Evolutionary conservation across 2,329 filamentous ascomycete species (phyloP), one percentile per base, ranked within the genome.

Genomic region (Plectosphaerella plurivora): DNA sequence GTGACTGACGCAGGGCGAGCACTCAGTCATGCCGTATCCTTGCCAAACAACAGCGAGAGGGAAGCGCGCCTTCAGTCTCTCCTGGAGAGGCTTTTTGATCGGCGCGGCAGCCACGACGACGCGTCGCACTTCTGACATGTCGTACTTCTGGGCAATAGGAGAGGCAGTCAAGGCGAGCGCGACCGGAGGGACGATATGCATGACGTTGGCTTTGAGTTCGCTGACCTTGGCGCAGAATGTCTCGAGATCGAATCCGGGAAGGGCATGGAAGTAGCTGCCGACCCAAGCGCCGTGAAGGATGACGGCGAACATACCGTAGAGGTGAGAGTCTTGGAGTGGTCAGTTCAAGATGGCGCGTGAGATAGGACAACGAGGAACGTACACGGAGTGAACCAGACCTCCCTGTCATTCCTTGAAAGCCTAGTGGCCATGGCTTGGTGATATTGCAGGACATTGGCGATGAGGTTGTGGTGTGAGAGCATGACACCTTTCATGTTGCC

Each of bases 401-500:
- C 28, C 7, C 28, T 9, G 9, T 33, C 28, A 12, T 33, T 33
- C 28, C 28, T 33, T 8, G 28, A 33, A 8, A 33, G 28, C 11
- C 28, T 33, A 8, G 28, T 33, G 28, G 8, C 28, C 28, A 33
- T 33, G 28, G 28, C 28, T 9, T 33, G 28, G 75, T 10, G 28
- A 8, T 33, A 33, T 12, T 74, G 71, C 20, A 57, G 46, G 3
- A 63, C 10, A 67, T 96, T 96, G 54, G 89, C 74, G 11, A 95
- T 81, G 54, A 96, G 85, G 66, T 97, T 97, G 58, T 73, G 69
- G 69, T 97, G 93, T 8, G 84, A 88, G 33, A 97, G 76, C 81
- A 90, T 88, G 14, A 97, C 93, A 15, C 92, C 93, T 69, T 97
- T 97, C 0, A 93, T 92, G 49, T 91, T 73, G 2, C 93, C 93